Evolutionary conservation across 2,329 filamentous ascomycete species (phyloP).

Genomic region (Penicillium sp.): DNA sequence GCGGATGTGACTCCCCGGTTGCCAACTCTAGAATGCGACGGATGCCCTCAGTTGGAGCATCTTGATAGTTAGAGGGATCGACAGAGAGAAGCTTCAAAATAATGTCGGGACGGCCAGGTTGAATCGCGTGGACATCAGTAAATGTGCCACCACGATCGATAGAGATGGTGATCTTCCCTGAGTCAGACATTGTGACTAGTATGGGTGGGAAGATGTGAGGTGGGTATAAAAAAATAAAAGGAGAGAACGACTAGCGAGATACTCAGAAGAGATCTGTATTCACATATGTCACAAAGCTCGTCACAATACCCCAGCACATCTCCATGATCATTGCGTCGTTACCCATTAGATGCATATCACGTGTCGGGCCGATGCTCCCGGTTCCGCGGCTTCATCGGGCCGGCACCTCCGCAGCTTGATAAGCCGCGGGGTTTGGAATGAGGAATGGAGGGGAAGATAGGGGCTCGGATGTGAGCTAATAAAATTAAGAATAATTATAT

Average conservation of each 20-base stretch:
- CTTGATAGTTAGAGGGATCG: slow-evolving; percentile 41
- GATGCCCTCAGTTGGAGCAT: slow-evolving; percentile 74
- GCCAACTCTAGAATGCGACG: slow-evolving; percentile 60
- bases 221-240: background rate
- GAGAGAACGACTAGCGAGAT: background rate
- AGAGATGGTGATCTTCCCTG: slow-evolving; percentile 37
- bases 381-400: slow-evolving; percentile 22
- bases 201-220: background rate
- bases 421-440: background rate
- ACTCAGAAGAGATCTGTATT: background rate
- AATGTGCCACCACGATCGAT: slow-evolving; percentile 44
- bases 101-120: slow-evolving; percentile 38
- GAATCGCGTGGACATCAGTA: slow-evolving; percentile 40
- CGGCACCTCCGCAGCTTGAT: slow-evolving; percentile 9
- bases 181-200: slow-evolving; percentile 22
- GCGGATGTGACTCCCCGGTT: slow-evolving; percentile 35
- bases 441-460: background rate
- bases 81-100: slow-evolving; percentile 43
- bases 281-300: slow-evolving; percentile 6
- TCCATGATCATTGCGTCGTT: background rate
- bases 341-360: slow-evolving; percentile 20
- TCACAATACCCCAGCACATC: background rate
- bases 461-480: background rate
- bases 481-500: background rate
- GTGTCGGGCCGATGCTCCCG: slow-evolving; percentile 29